These are phyloP conservation scores for Stagonosporopsis vannaccii DNA, from an alignment of 2,329 filamentous ascomycete genomes.

Conservation along the genomic window DNA sequence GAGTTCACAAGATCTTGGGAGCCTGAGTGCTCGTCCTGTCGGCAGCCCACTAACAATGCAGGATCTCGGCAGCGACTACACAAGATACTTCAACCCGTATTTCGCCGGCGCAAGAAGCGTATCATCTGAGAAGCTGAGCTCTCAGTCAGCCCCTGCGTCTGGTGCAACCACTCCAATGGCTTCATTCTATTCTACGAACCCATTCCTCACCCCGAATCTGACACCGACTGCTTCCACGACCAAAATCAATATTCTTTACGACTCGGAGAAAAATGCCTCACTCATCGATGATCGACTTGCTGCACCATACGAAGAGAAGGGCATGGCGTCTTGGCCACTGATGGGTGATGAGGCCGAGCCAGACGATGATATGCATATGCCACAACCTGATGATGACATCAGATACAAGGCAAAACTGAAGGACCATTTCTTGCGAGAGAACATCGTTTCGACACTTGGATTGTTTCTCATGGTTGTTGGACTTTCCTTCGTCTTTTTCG, in stretches of 20 bases:
- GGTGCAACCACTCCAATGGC: conserved; percentile 26
- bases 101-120: conserved; percentile 35
- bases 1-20: conserved; percentile 30
- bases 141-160: conserved; percentile 13
- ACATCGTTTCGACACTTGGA: conserved; percentile 54
- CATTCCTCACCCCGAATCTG: conserved; percentile 41
- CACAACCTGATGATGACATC: conserved; percentile 58
- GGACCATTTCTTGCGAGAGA: conserved; percentile 56
- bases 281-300: conserved; percentile 58
- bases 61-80: conserved; percentile 46
- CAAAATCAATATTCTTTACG: conserved; percentile 29
- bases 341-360: conserved; percentile 60
- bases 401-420: conserved; percentile 52
- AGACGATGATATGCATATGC: conserved; percentile 64
- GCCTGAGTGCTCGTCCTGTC: conserved; percentile 16
- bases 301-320: conserved; percentile 53
- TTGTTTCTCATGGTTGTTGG: conserved; percentile 57
- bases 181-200: conserved; percentile 23
- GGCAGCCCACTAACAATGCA: conserved; percentile 35
- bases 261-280: conserved; percentile 45
- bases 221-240: conserved; percentile 41
- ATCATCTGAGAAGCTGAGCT: conserved; percentile 22
- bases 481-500: conserved; percentile 59
- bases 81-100: conserved; percentile 47
- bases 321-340: conserved; percentile 53